A percentile compares a stretch with the other conserved stretches of the same genome.
These are phyloP conservation scores for Trichoderma breve DNA, from an alignment of 2,329 filamentous ascomycete genomes.

Conservation along the genomic window DNA sequence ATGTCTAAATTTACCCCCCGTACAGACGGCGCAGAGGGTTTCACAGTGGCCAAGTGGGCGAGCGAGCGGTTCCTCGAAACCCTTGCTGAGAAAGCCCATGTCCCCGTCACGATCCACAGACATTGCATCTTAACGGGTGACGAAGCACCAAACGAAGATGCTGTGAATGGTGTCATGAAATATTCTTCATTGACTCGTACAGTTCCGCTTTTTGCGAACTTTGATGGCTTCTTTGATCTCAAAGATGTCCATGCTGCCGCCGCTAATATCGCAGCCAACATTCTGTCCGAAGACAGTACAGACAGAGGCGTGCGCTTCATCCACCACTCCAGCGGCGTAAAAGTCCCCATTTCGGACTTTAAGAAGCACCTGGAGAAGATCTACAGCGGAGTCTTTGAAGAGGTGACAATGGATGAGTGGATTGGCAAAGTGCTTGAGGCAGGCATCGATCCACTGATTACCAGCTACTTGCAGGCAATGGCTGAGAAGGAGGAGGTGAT, in stretches of 20 bases:
- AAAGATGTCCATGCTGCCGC: not conserved
- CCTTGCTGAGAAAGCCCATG: not conserved
- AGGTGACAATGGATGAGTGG: not conserved
- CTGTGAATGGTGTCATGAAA: not conserved
- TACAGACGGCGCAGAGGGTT: not conserved
- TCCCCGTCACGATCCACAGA: not conserved
- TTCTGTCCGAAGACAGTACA: not conserved
- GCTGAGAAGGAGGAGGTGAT: not conserved
- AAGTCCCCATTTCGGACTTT: not conserved
- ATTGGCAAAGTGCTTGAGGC: not conserved
- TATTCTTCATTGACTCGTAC: not conserved
- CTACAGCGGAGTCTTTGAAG: not conserved
- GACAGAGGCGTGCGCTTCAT: not conserved
- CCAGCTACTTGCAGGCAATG: not conserved
- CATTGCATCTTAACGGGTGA: not conserved
- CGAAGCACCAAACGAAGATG: not conserved
- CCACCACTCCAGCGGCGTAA: not conserved
- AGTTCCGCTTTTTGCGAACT: not conserved
- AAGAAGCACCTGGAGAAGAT: not conserved
- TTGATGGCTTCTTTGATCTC: not conserved
- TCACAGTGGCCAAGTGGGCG: not conserved
- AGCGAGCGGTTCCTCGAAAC: not conserved
- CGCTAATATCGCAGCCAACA: not conserved
- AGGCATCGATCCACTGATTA: not conserved
- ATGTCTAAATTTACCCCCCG: not conserved